phyloP scores from a whole-genome alignment of 176 grass and related monocot genomes.

The Avena sativa region DNA sequence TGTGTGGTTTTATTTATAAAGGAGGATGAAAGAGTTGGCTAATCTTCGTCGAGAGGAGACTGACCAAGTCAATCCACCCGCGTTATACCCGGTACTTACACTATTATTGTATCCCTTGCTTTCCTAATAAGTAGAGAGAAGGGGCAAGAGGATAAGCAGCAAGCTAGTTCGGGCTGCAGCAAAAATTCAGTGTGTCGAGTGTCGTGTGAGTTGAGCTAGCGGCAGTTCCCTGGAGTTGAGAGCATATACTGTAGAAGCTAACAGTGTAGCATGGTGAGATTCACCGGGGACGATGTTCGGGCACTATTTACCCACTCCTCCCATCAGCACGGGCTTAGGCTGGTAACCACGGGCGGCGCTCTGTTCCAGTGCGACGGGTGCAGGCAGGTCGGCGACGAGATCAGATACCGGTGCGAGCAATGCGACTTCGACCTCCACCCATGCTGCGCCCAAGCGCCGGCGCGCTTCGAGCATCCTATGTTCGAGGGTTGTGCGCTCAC shows the following conservation, averaged over 20 bases:
- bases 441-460: neutral
- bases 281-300: neutral
- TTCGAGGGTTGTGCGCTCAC: neutral
- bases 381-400: neutral
- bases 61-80: neutral
- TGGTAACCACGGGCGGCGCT: neutral
- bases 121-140: neutral
- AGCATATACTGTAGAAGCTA: neutral
- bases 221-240: neutral
- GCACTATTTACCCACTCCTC: neutral
- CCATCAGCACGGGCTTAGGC: neutral
- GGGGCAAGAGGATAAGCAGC: neutral
- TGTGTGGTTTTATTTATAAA: too few species aligned
- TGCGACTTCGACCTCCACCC: neutral
- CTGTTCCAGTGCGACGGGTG: conserved; percentile 2
- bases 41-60: neutral
- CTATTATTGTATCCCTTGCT: neutral
- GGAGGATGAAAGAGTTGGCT: too few species aligned
- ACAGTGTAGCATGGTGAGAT: neutral
- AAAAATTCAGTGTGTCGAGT: neutral
- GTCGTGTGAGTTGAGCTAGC: neutral
- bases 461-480: neutral
- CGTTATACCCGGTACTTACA: neutral
- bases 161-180: neutral
- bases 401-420: neutral